Evolutionary conservation across 148 eudicot species (phyloP).

Genomic region (Arctostaphylos glauca): DNA sequence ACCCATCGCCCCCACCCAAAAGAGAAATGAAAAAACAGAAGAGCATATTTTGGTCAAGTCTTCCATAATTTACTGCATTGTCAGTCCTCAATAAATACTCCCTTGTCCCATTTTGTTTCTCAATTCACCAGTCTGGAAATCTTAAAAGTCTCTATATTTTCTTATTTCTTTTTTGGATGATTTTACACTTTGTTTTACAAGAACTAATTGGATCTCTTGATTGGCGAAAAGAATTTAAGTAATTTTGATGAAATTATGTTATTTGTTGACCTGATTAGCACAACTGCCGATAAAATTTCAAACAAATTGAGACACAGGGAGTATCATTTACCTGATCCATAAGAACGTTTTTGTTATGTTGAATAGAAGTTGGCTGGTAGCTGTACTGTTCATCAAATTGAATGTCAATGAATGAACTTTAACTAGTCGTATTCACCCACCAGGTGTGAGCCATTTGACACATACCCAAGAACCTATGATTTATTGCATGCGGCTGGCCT

Average conservation of each 20-base stretch:
- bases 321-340: background rate
- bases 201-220: too few relatives aligned
- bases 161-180: too few relatives aligned
- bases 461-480: conserved; percentile 99
- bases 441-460: conserved; percentile 98
- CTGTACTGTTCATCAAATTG: background rate
- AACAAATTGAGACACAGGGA: too few relatives aligned
- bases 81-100: too few relatives aligned
- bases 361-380: background rate
- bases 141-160: too few relatives aligned
- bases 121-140: too few relatives aligned
- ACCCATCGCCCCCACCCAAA: background rate
- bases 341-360: background rate
- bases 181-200: too few relatives aligned
- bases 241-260: too few relatives aligned
- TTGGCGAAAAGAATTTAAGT: too few relatives aligned
- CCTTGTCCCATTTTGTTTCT: too few relatives aligned
- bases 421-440: background rate
- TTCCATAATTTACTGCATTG: background rate
- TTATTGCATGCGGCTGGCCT: conserved; percentile 90
- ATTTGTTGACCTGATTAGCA: too few relatives aligned
- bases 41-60: background rate
- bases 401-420: background rate
- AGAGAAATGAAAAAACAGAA: background rate
- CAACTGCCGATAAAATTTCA: too few relatives aligned